Conservation (phyloP, 2,329 filamentous ascomycete genomes). For the Monosporascus sp. region DNA sequence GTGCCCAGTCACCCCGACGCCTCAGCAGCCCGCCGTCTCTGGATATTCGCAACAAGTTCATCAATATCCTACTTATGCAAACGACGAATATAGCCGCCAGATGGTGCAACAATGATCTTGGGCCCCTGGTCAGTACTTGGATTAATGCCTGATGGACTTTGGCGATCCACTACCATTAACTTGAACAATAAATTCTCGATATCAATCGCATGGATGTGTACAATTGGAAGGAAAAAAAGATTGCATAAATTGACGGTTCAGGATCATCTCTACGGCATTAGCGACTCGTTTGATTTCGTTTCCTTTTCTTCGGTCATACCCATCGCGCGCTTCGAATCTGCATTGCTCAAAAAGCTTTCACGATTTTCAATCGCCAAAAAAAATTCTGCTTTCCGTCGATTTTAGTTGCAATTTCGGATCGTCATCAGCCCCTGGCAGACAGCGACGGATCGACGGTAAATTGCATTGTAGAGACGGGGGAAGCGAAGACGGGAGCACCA, state of each 20-base stretch:
- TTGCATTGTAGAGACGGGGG: background rate
- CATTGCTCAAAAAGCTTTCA: slow-evolving; percentile 21
- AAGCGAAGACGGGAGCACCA: background rate
- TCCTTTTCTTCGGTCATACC: slow-evolving; percentile 28
- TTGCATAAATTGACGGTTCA: slow-evolving; percentile 39
- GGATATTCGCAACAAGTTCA: slow-evolving; percentile 35
- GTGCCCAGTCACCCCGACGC: slow-evolving; percentile 60
- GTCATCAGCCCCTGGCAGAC: background rate
- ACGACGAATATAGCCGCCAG: slow-evolving; percentile 32
- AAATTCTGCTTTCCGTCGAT: slow-evolving; percentile 23
- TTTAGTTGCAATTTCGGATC: slow-evolving; percentile 2
- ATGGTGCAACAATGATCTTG: slow-evolving; percentile 21
- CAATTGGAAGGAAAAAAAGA: slow-evolving; percentile 38
- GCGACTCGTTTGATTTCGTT: slow-evolving; percentile 36
- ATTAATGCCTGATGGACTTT: slow-evolving; percentile 7
- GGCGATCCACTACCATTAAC: slow-evolving; percentile 8
- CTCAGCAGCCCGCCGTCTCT: slow-evolving; percentile 35
- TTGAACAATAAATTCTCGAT: background rate
- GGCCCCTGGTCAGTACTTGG: background rate
- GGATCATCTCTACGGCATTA: slow-evolving; percentile 43
- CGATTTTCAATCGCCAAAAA: slow-evolving; percentile 25
- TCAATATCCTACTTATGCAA: slow-evolving; percentile 41
- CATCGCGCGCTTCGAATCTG: slow-evolving; percentile 24
- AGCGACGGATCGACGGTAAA: background rate
- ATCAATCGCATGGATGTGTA: slow-evolving; percentile 27